Evolutionary conservation across 2,329 filamentous ascomycete species (phyloP).

Genomic region (Fusarium sp.): DNA sequence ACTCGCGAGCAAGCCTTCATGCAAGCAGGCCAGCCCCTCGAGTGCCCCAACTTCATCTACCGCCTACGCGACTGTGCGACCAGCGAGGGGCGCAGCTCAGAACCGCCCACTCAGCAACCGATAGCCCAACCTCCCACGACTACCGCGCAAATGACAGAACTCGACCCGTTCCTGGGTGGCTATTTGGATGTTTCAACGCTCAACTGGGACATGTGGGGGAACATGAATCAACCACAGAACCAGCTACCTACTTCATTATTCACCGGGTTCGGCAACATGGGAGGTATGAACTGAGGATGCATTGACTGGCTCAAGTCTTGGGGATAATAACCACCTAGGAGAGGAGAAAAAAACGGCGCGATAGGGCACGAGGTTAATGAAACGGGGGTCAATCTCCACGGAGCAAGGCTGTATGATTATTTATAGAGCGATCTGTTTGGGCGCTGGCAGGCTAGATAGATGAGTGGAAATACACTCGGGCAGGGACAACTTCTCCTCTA

Average conservation of each 20-base stretch:
- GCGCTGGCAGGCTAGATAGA: slow-evolving; percentile 34
- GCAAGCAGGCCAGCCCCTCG: slow-evolving; percentile 55
- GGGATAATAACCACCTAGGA: slow-evolving; percentile 2
- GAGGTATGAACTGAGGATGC: slow-evolving; percentile 39
- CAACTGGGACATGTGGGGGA: slow-evolving; percentile 64
- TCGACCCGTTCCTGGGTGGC: slow-evolving; percentile 63
- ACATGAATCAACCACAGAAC: slow-evolving; percentile 47
- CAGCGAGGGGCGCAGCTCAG: slow-evolving; percentile 53
- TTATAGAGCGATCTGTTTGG: slow-evolving; percentile 37
- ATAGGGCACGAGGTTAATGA: slow-evolving; percentile 24
- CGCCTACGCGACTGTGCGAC: slow-evolving; percentile 62
- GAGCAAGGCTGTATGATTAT: slow-evolving; percentile 40
- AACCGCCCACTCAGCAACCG: slow-evolving; percentile 44
- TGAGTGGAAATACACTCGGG: slow-evolving; percentile 13
- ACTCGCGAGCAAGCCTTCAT: slow-evolving; percentile 62
- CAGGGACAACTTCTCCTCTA: slow-evolving; percentile 17
- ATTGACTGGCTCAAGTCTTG: slow-evolving; percentile 9
- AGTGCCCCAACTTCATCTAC: slow-evolving; percentile 63
- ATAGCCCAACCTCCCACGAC: slow-evolving; percentile 48
- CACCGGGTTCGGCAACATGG: slow-evolving; percentile 48
- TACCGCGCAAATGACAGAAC: slow-evolving; percentile 46
- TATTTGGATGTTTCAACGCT: slow-evolving; percentile 61
- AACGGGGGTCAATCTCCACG: slow-evolving; percentile 35
- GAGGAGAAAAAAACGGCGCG: slow-evolving; percentile 13
- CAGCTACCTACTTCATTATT: slow-evolving; percentile 53